Evolutionary conservation across 163 green algal species (phyloP).

Genomic region (Picocystis sp.): DNA sequence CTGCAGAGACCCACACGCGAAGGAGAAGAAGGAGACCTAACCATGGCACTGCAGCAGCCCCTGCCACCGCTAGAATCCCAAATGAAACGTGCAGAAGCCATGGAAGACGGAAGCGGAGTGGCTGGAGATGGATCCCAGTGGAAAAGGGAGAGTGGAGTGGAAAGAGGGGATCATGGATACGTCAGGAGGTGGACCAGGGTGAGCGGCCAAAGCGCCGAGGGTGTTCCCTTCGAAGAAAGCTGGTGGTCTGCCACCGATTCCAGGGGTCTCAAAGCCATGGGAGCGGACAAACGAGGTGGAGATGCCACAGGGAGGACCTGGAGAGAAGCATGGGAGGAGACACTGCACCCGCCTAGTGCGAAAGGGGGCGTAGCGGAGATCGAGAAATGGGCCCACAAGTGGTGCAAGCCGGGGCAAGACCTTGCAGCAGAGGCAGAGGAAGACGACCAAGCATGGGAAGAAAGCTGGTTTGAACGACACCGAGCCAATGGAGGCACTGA

Average conservation of each 20-base stretch:
- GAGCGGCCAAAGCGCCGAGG: neutral
- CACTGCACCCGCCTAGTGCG: slow-evolving; percentile 16
- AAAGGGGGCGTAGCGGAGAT: slow-evolving; percentile 20
- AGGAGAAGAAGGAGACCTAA: slow-evolving; percentile 1
- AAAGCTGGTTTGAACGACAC: slow-evolving; percentile 36
- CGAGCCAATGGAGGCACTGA: neutral
- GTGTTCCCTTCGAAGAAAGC: slow-evolving; percentile 68
- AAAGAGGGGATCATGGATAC: no score
- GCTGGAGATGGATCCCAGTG: neutral
- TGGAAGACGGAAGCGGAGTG: slow-evolving; percentile 5
- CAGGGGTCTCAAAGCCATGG: slow-evolving; percentile 73
- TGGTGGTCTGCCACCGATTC: slow-evolving; percentile 70
- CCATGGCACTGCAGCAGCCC: no score
- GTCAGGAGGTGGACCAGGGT: no score
- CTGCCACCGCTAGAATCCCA: no score
- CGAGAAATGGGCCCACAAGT: slow-evolving; percentile 19
- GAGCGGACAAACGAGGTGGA: slow-evolving; percentile 69
- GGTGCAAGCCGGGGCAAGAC: slow-evolving; percentile 4
- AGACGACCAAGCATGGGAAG: slow-evolving; percentile 88
- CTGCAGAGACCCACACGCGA: neutral
- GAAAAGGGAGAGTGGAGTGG: no score
- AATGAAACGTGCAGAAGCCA: neutral
- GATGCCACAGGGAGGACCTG: slow-evolving; percentile 21
- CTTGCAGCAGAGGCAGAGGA: slow-evolving; percentile 37
- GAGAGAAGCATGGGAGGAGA: slow-evolving; percentile 20